Evolutionary conservation across 106 monocot species (phyloP).

Genomic region (Acanthochlamys bracteata): DNA sequence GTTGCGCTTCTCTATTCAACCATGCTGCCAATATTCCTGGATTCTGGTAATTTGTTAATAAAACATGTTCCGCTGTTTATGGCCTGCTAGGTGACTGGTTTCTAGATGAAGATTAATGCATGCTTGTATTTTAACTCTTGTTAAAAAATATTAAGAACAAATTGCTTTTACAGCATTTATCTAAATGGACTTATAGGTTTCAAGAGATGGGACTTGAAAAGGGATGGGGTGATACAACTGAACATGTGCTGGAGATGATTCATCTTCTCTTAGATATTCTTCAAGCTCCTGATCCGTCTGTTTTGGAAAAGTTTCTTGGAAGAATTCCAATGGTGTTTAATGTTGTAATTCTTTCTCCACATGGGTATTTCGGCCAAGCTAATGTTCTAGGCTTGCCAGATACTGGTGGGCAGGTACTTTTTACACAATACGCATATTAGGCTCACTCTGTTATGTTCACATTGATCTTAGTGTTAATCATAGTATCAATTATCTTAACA

Average conservation of each 20-base stretch:
- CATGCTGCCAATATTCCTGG: too few species aligned
- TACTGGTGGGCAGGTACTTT: conserved; percentile 87
- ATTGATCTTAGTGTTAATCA: too few species aligned
- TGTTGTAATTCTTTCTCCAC: conserved; percentile 92
- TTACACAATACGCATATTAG: background rate
- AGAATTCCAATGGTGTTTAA: conserved; percentile 93
- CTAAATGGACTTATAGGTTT: too few species aligned
- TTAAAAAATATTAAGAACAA: too few species aligned
- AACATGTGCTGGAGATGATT: conserved; percentile 56
- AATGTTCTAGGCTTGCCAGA: conserved; percentile 98
- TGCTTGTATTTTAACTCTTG: too few species aligned
- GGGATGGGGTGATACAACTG: conserved; percentile 88
- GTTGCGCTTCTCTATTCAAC: too few species aligned
- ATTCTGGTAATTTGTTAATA: too few species aligned
- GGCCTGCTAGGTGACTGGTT: too few species aligned
- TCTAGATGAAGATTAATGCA: too few species aligned
- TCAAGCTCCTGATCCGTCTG: conserved; percentile 76
- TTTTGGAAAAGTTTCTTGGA: conserved; percentile 78
- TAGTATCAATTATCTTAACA: too few species aligned
- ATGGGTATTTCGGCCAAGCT: conserved; percentile 95
- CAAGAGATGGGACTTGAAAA: conserved; percentile 97
- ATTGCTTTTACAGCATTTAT: background rate
- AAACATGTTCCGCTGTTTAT: too few species aligned
- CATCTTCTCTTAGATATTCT: conserved; percentile 73
- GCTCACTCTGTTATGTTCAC: too few species aligned